phyloP scores from a whole-genome alignment of 768 basidiomycete genomes.

The Sarcomyxa edulis region DNA sequence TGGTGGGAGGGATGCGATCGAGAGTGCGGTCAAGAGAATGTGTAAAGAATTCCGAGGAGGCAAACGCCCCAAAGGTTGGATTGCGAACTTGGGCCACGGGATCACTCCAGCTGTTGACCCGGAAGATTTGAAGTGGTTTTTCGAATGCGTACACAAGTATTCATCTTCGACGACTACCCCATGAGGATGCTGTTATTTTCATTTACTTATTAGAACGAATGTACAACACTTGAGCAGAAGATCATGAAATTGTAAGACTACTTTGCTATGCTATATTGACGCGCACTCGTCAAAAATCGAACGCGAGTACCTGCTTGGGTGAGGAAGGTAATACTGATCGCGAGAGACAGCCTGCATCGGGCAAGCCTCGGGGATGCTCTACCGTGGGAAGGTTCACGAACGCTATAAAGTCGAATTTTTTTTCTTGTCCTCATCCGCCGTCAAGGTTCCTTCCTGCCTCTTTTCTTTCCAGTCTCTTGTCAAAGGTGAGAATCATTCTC shows the following conservation, averaged over 20 bases:
- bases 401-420: too few species aligned
- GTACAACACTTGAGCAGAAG: background rate
- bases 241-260: constrained; percentile 2
- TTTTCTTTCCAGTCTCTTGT: too few species aligned
- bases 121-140: constrained; percentile 87
- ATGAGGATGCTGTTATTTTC: background rate
- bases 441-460: too few species aligned
- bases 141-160: constrained; percentile 85
- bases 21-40: constrained; percentile 79
- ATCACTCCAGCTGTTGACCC: constrained; percentile 95
- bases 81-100: constrained; percentile 95
- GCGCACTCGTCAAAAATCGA: too few species aligned
- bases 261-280: background rate
- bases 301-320: too few species aligned
- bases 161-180: constrained; percentile 27
- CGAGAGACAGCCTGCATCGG: too few species aligned
- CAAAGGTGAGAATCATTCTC: too few species aligned
- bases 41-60: constrained; percentile 65
- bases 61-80: constrained; percentile 70
- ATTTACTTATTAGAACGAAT: background rate
- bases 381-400: too few species aligned
- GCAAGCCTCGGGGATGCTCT: too few species aligned
- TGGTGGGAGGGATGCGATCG: constrained; percentile 83
- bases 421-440: too few species aligned
- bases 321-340: too few species aligned